Base-by-base conservation (phyloP, 495 filamentous ascomycete genomes). In the Tuber aestivum region DNA sequence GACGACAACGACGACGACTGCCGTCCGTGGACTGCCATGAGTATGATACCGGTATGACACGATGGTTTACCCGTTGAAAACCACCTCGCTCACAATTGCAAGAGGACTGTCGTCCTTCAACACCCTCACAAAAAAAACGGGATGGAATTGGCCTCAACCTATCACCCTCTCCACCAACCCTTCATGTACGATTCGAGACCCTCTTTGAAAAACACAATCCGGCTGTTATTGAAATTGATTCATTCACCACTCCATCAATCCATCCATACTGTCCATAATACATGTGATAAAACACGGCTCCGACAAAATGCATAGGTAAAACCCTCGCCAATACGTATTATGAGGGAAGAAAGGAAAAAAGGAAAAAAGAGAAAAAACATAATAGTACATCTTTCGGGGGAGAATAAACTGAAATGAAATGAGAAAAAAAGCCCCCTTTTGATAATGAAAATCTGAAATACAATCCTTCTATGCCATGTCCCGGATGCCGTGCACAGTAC, bases 311-410 rank as follows among this genome's bases (percentile, higher is more conserved):
- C 56, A 65, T 65, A 32, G 56, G 32, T 32, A 65, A 65, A 65
- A 32, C 56, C 56, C 27, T 27, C 27, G 56, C 56, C 32, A 32
- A 65, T 65, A n/a, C 23, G n/a, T 56, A n/a, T 41, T n/a, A n/a
- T 41, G n/a, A 41, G 38, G n/a, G n/a, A n/a, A n/a, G n/a, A n/a
- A n/a, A n/a, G n/a, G n/a, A n/a, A n/a, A n/a, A n/a, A n/a, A n/a
- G n/a, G n/a, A n/a, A n/a, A n/a, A n/a, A 38, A 48, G 41, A 40
- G 71, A 73, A 27, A 32, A 72, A 32, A 41, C 32, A 72, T 44
- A 41, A 72, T 74, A 72, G 61, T 56, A 44, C 73, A 37, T 72
- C 44, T 44, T 41, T 18, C 42, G 73, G 18, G 32, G 48, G 40
- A 9, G n/a, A n/a, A n/a, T 9, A 27, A 18, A 32, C 16, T 14